These are phyloP conservation scores for Fusarium circinatum DNA, from an alignment of 2,329 filamentous ascomycete species.

Conservation along the genomic window DNA sequence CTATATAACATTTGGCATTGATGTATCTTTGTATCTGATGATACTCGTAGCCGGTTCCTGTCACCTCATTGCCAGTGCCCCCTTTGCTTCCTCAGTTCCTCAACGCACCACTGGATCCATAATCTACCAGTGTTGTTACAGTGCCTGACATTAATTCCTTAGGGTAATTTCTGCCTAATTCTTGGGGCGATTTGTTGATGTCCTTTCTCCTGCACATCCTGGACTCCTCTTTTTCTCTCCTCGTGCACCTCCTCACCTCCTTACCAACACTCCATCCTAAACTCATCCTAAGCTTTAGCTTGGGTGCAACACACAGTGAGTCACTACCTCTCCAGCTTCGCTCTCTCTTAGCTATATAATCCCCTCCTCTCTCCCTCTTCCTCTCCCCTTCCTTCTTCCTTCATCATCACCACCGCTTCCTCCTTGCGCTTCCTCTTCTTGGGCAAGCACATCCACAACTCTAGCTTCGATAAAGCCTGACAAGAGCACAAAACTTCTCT, in stretches of 20 bases:
- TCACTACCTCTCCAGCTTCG: constrained; percentile 8
- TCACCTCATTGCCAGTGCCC: constrained; percentile 1
- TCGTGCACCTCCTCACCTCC: neutral
- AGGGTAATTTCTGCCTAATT: neutral
- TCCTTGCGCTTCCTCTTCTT: constrained; percentile 6
- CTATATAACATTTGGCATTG: neutral
- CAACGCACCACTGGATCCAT: neutral
- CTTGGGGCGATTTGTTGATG: neutral
- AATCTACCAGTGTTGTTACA: neutral
- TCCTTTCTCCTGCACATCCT: neutral
- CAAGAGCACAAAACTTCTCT: neutral
- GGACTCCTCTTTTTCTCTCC: neutral
- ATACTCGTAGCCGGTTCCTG: neutral
- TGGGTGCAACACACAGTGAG: constrained; percentile 20
- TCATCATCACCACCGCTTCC: constrained; percentile 13
- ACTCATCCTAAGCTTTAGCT: neutral
- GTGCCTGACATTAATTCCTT: neutral
- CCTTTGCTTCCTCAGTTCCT: neutral
- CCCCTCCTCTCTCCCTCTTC: constrained; percentile 1
- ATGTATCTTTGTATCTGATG: neutral
- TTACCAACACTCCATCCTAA: constrained; percentile 7
- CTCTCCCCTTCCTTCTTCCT: constrained; percentile 23
- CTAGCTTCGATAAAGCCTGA: neutral
- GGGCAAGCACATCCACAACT: constrained; percentile 7
- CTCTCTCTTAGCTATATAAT: constrained; percentile 1